Evolutionary conservation across 2,329 filamentous ascomycete species (phyloP).

Genomic region (Thelonectria blattea): DNA sequence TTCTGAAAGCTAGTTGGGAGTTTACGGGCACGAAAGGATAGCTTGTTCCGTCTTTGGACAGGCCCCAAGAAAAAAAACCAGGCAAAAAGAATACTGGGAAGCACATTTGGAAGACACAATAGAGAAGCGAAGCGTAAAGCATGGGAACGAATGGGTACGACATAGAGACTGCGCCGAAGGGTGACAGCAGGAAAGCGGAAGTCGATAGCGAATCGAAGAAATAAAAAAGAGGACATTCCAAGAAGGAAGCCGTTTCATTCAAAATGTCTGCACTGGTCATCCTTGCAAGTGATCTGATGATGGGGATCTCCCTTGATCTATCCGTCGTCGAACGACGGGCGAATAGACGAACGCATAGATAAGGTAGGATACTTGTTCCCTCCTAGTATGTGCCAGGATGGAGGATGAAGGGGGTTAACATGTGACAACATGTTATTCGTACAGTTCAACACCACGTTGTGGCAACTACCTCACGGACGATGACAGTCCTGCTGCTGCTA

Average conservation of each 20-base stretch:
- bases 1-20: conserved; percentile 26
- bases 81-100: conserved; percentile 13
- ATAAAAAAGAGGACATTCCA: neutral
- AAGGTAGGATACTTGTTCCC: too few relatives aligned
- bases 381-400: too few relatives aligned
- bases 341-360: too few relatives aligned
- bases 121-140: conserved; percentile 14
- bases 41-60: conserved; percentile 13
- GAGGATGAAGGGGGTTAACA: too few relatives aligned
- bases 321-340: too few relatives aligned
- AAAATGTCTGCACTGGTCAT: neutral
- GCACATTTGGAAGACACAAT: conserved; percentile 20
- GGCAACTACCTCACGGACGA: too few relatives aligned
- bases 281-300: neutral
- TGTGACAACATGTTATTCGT: too few relatives aligned
- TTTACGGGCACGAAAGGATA: conserved; percentile 22
- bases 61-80: neutral
- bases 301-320: too few relatives aligned
- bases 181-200: conserved; percentile 5
- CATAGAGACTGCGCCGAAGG: conserved; percentile 13
- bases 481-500: too few relatives aligned
- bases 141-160: conserved; percentile 15
- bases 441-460: too few relatives aligned
- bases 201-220: conserved; percentile 5
- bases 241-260: neutral